These are phyloP conservation scores for Mortierella sp. DNA, from an alignment of 371 early-diverging fungal species.

Conservation along the genomic window DNA sequence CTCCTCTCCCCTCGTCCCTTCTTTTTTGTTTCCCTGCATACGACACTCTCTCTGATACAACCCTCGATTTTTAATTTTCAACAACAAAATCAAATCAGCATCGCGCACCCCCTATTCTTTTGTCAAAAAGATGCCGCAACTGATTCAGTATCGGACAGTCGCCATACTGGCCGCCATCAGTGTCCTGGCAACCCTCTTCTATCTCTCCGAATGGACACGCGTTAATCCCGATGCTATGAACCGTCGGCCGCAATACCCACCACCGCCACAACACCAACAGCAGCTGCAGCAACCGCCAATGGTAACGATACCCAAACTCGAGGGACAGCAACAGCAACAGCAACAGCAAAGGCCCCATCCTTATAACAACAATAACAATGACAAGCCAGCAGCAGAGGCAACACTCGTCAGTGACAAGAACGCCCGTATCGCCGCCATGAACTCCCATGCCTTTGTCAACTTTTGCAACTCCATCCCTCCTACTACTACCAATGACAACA, in stretches of 20 bases:
- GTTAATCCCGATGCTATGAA: slow-evolving; percentile 1
- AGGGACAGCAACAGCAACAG: slow-evolving; percentile 10
- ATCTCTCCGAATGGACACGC: slow-evolving; percentile 28
- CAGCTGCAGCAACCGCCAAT: not conserved
- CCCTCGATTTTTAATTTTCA: not conserved
- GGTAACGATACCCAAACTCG: not conserved
- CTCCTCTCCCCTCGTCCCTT: not conserved
- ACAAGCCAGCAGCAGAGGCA: slow-evolving; percentile 11
- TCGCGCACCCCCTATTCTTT: not conserved
- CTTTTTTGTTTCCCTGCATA: not conserved
- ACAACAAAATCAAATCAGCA: not conserved
- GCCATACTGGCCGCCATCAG: slow-evolving; percentile 31
- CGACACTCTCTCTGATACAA: not conserved
- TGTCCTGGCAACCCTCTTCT: slow-evolving; percentile 31
- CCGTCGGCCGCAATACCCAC: not conserved
- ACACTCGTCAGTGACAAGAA: slow-evolving; percentile 26
- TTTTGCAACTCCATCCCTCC: slow-evolving; percentile 27
- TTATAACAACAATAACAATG: not conserved
- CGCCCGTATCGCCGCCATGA: slow-evolving; percentile 31
- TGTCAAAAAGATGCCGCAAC: not conserved
- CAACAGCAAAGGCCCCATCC: not conserved
- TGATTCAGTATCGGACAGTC: slow-evolving; percentile 23
- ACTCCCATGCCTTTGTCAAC: slow-evolving; percentile 30
- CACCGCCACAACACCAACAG: not conserved
- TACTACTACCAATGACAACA: not conserved